These are phyloP conservation scores for Cladophialophora psammophila DNA, from an alignment of 2,329 filamentous ascomycete genomes.

Conservation along the genomic window DNA sequence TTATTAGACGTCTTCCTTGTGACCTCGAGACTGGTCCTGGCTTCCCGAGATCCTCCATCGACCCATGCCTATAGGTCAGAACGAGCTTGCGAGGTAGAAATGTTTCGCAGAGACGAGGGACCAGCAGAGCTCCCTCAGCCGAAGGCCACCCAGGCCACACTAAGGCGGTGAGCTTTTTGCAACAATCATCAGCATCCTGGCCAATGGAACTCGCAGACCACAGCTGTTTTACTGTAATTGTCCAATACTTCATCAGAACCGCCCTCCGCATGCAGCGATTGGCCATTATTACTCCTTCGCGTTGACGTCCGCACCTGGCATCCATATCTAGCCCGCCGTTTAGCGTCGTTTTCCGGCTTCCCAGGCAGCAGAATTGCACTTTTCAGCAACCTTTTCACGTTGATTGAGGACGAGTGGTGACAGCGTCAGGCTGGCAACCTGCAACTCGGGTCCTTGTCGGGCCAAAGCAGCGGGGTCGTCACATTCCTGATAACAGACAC, in stretches of 20 bases:
- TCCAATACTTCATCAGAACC: constrained; percentile 12
- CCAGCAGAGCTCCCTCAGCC: background rate
- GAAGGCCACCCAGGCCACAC: background rate
- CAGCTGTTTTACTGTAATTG: background rate
- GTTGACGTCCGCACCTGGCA: background rate
- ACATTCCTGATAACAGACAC: no score
- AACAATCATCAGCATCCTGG: background rate
- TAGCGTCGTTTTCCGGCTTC: background rate
- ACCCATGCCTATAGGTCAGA: background rate
- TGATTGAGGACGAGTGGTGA: background rate
- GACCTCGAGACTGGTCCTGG: background rate
- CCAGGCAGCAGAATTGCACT: background rate
- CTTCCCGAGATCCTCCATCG: background rate
- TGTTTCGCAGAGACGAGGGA: background rate
- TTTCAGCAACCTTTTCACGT: constrained; percentile 5
- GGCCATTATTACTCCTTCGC: constrained; percentile 1
- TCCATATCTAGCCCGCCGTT: constrained; percentile 1
- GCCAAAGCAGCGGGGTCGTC: background rate
- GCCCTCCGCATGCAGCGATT: constrained; percentile 1
- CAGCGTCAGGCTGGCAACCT: background rate
- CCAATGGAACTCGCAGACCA: background rate
- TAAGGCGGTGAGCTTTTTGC: background rate
- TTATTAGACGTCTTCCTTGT: background rate
- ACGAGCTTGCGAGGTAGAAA: background rate
- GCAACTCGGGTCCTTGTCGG: background rate